A percentile compares a stretch with the other conserved stretches of the same genome.
Evolutionary conservation across 2,329 filamentous ascomycete genomes (phyloP).

Genomic region (Xylariaceae sp.): DNA sequence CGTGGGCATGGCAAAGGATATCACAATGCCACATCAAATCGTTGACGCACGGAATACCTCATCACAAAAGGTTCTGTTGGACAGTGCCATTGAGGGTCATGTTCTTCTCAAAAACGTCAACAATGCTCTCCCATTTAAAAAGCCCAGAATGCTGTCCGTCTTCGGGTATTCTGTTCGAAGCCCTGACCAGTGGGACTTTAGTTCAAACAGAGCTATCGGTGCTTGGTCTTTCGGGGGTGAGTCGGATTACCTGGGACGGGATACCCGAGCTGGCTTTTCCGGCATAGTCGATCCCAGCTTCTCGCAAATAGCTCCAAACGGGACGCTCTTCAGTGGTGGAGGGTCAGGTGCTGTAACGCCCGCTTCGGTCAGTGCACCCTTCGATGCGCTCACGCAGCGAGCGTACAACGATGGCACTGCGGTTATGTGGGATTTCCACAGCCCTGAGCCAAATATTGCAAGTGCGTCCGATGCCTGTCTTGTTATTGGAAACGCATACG

Average conservation of each 20-base stretch:
- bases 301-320: slow-evolving; percentile 44
- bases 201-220: slow-evolving; percentile 35
- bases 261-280: slow-evolving; percentile 29
- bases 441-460: slow-evolving; percentile 45
- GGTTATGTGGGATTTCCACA: slow-evolving; percentile 57
- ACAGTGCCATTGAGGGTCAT: slow-evolving; percentile 59
- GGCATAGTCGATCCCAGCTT: slow-evolving; percentile 33
- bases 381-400: slow-evolving; percentile 50
- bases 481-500: slow-evolving; percentile 63
- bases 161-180: slow-evolving; percentile 57
- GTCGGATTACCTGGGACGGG: slow-evolving; percentile 34
- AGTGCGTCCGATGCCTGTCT: slow-evolving; percentile 59
- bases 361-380: slow-evolving; percentile 48
- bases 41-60: slow-evolving; percentile 53
- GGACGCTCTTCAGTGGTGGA: slow-evolving; percentile 43
- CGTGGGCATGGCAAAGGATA: slow-evolving; percentile 47
- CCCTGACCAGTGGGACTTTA: slow-evolving; percentile 41
- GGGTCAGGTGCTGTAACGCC: slow-evolving; percentile 48
- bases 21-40: slow-evolving; percentile 47
- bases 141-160: slow-evolving; percentile 51
- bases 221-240: slow-evolving; percentile 41
- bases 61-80: slow-evolving; percentile 40
- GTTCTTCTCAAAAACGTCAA: slow-evolving; percentile 61
- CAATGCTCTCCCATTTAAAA: slow-evolving; percentile 49
- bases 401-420: slow-evolving; percentile 53